Percentiles rank a stretch among this genome's conserved stretches.
phyloP scores from a whole-genome alignment of 108 stramenopile species.

The Discostella stelligeroides region DNA sequence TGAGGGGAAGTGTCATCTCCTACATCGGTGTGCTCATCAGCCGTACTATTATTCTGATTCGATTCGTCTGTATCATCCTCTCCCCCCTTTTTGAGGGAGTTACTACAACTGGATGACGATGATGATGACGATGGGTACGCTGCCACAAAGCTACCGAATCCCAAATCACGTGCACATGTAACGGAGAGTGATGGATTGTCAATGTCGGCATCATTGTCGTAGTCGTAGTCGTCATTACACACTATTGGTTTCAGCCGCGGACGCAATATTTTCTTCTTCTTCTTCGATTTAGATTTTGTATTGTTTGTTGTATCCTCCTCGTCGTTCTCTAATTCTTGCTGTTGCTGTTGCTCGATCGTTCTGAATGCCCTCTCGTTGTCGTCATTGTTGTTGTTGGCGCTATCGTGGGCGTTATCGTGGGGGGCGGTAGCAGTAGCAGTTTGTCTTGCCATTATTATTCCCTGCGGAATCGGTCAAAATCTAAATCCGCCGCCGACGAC shows the following conservation, averaged over 20 bases:
- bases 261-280: constrained; percentile 5
- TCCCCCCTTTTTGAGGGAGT: background rate
- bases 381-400: background rate
- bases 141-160: constrained; percentile 1
- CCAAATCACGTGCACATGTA: constrained; percentile 18
- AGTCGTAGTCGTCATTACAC: background rate
- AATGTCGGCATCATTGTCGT: background rate
- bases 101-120: too few species aligned
- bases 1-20: too few species aligned
- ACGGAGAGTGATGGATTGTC: constrained; percentile 9
- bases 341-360: too few species aligned
- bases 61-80: background rate
- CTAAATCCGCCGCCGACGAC: too few species aligned
- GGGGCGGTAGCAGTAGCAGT: background rate
- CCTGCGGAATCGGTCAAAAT: too few species aligned
- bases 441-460: background rate
- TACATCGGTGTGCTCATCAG: too few species aligned
- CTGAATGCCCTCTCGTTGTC: background rate
- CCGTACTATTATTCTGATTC: too few species aligned
- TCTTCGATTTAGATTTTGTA: constrained; percentile 7
- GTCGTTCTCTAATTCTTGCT: background rate
- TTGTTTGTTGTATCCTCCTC: background rate
- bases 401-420: background rate
- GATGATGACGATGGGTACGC: background rate
- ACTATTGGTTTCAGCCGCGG: constrained; percentile 17